phyloP scores from a whole-genome alignment of 176 grass and related monocot species.

The Metroxylon sagu region DNA sequence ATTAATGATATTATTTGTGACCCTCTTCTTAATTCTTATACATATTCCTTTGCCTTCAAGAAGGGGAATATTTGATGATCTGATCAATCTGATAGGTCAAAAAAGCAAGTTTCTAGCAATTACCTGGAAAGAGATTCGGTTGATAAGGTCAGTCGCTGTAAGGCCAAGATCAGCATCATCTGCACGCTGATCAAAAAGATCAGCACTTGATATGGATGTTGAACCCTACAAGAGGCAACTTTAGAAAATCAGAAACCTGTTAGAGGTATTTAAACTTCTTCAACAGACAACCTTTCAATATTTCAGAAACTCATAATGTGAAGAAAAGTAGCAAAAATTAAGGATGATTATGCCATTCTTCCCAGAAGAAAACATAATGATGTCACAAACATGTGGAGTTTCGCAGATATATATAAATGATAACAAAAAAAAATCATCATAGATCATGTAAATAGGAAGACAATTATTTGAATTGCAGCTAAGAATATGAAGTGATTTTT shows the following conservation, averaged over 20 bases:
- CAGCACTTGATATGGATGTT: conserved; percentile 86
- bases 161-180: conserved; percentile 43
- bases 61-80: not conserved
- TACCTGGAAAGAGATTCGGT: conserved; percentile 86
- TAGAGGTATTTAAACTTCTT: not conserved
- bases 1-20: too few species aligned
- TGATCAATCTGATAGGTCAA: not conserved
- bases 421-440: too few species aligned
- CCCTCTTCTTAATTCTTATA: not conserved
- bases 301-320: too few species aligned
- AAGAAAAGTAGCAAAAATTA: too few species aligned
- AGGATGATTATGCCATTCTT: too few species aligned
- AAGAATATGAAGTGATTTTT: too few species aligned
- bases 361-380: too few species aligned
- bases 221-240: conserved; percentile 33
- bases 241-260: not conserved
- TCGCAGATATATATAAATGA: too few species aligned
- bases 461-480: not conserved
- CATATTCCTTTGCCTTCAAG: not conserved
- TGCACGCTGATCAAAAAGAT: conserved; percentile 53
- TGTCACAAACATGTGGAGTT: too few species aligned
- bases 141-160: conserved; percentile 67
- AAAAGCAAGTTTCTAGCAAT: conserved; percentile 1
- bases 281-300: too few species aligned
- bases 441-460: not conserved